A percentile compares a stretch with the other conserved stretches of the same genome.
phyloP scores from a whole-genome alignment of 164 flowering plant species.

The Magnolia officinalis region DNA sequence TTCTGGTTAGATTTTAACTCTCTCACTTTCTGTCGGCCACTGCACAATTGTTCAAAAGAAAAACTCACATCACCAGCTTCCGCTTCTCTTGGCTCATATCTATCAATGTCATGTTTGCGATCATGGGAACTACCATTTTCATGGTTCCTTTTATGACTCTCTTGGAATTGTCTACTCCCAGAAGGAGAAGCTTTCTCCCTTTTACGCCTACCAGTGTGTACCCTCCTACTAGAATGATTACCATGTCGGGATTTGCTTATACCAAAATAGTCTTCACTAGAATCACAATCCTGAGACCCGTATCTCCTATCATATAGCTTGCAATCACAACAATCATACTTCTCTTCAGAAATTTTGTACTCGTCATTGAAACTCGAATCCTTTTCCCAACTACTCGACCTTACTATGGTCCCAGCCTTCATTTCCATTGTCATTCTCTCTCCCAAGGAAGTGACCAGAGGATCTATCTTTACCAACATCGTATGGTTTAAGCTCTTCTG shows the following conservation, averaged over 20 bases:
- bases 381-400: conserved; percentile 5
- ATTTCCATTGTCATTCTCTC: background rate
- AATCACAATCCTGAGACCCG: too few species aligned
- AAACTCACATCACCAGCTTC: background rate
- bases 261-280: background rate
- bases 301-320: background rate
- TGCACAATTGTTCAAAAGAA: background rate
- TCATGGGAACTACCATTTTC: background rate
- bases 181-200: conserved; percentile 12
- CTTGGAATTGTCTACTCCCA: background rate
- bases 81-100: background rate
- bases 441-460: background rate
- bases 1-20: background rate
- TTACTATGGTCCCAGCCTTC: conserved; percentile 1
- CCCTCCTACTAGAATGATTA: background rate
- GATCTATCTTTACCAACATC: conserved; percentile 1
- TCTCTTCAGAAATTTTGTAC: conserved; percentile 6
- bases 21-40: background rate
- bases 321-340: conserved; percentile 1
- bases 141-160: background rate
- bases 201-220: conserved; percentile 1
- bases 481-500: background rate
- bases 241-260: conserved; percentile 2
- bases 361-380: background rate
- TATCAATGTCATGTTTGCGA: background rate